A percentile compares a stretch with the other conserved stretches of the same genome.
Conservation (phyloP, 169 alveolate species). For the Plasmodium yoelii region DNA sequence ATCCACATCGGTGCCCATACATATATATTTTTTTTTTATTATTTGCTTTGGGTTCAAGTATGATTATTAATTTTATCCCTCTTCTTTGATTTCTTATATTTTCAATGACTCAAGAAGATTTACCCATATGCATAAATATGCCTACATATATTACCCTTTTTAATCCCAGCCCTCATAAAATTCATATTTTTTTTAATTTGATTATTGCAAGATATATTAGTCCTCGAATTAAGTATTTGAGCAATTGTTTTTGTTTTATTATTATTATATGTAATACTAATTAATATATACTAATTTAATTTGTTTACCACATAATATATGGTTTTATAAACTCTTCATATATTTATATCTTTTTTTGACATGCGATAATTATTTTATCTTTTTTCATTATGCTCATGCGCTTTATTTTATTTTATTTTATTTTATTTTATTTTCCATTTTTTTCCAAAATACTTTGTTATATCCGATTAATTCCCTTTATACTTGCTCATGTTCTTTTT, state of each 20-base stretch:
- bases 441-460: constrained; percentile 3
- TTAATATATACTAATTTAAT: background rate
- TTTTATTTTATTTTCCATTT: background rate
- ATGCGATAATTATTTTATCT: background rate
- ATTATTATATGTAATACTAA: background rate
- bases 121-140: background rate
- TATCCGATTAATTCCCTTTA: constrained; percentile 13
- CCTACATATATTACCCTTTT: background rate
- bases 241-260: constrained; percentile 23
- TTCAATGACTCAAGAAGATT: too few relatives aligned
- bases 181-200: constrained; percentile 15
- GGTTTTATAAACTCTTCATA: background rate
- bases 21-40: too few relatives aligned
- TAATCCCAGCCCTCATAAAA: background rate
- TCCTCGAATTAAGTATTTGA: constrained; percentile 3
- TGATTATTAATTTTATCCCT: too few relatives aligned
- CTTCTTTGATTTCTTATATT: too few relatives aligned
- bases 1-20: too few relatives aligned
- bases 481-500: too few relatives aligned
- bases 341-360: constrained; percentile 8
- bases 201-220: constrained; percentile 10
- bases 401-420: background rate
- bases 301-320: background rate
- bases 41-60: too few relatives aligned
- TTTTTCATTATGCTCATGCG: constrained; percentile 2